These are phyloP conservation scores for Brachypodium distachyon DNA, from an alignment of 202 grass and related monocot genomes.

Conservation along the genomic window DNA sequence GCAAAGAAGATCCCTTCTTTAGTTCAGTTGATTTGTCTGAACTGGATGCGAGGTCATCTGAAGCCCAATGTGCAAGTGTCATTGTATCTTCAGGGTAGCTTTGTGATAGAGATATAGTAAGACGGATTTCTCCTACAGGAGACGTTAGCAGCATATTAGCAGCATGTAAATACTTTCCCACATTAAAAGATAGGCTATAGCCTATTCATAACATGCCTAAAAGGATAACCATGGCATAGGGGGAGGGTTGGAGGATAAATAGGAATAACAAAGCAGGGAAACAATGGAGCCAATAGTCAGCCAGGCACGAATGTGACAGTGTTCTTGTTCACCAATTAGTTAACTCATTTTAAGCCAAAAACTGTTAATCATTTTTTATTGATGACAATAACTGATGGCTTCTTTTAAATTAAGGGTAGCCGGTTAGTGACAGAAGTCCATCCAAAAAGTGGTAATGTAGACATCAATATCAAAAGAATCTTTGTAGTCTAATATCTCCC, in stretches of 20 bases:
- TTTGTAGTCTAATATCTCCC: background rate
- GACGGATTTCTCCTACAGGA: constrained; percentile 66
- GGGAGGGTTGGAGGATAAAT: background rate
- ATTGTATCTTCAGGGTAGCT: constrained; percentile 42
- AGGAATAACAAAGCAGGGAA: background rate
- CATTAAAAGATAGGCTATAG: background rate
- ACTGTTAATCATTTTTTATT: too few species aligned
- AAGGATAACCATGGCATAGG: background rate
- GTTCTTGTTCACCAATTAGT: background rate
- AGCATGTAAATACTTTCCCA: background rate
- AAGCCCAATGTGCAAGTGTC: constrained; percentile 17
- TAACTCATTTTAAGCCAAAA: background rate
- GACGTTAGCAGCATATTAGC: background rate
- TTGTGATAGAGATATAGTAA: constrained; percentile 54
- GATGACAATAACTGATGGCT: too few species aligned
- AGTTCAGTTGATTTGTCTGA: constrained; percentile 89
- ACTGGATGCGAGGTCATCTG: constrained; percentile 66
- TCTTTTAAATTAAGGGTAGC: too few species aligned
- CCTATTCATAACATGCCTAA: background rate
- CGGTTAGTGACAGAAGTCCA: background rate
- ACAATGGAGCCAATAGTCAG: too few species aligned
- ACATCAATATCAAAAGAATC: background rate
- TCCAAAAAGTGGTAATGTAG: background rate
- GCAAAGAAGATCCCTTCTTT: constrained; percentile 36
- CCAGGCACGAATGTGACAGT: too few species aligned